Evolutionary conservation across 139 green algal species (phyloP).

Genomic region (Chlamydomonas sp.): DNA sequence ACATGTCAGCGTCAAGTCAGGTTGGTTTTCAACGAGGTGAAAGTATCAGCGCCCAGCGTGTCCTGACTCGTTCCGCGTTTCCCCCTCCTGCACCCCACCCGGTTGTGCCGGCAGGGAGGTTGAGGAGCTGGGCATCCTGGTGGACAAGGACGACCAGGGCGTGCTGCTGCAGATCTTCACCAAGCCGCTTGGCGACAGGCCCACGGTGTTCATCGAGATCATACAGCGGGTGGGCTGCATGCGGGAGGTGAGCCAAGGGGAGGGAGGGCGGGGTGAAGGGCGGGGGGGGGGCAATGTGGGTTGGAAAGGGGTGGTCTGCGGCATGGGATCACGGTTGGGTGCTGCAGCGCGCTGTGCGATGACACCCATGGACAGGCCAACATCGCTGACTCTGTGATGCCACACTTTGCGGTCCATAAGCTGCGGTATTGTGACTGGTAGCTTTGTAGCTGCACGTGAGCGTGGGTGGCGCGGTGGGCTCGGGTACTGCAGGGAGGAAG

Average conservation of each 20-base stretch:
- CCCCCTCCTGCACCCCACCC: neutral
- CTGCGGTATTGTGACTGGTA: too few relatives aligned
- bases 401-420: too few relatives aligned
- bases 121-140: slow-evolving; percentile 95
- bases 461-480: too few relatives aligned
- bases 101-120: slow-evolving; percentile 39
- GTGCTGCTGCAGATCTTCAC: slow-evolving; percentile 96
- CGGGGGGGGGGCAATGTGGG: neutral
- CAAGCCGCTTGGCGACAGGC: slow-evolving; percentile 80
- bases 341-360: too few relatives aligned
- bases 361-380: too few relatives aligned
- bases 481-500: too few relatives aligned
- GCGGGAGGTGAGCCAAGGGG: slow-evolving; percentile 10
- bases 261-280: neutral
- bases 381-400: too few relatives aligned
- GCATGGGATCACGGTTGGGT: too few relatives aligned
- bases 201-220: slow-evolving; percentile 99
- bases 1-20: neutral
- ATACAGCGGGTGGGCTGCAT: slow-evolving; percentile 96
- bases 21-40: neutral
- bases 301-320: too few relatives aligned
- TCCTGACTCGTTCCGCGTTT: neutral
- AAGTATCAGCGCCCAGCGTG: too few relatives aligned
- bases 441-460: too few relatives aligned
- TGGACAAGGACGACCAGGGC: slow-evolving; percentile 97